These are phyloP conservation scores for Chiua sp. DNA, from an alignment of 1,284 basidiomycete species.

Conservation along the genomic window DNA sequence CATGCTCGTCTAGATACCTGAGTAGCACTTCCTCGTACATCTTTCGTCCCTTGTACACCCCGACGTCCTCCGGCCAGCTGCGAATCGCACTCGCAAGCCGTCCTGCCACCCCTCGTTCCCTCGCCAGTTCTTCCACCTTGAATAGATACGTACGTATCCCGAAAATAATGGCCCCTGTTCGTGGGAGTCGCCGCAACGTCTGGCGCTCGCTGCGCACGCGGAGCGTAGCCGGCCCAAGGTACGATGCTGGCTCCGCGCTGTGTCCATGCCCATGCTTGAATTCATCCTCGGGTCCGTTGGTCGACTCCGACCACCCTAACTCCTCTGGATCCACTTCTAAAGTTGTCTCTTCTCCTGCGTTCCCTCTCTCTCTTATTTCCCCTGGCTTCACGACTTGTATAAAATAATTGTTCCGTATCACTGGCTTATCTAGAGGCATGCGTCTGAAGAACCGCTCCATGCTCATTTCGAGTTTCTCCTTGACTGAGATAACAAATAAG, in stretches of 20 bases:
- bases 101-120: slow-evolving; percentile 69
- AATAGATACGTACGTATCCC: slow-evolving; percentile 76
- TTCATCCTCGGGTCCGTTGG: slow-evolving; percentile 67
- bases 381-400: slow-evolving; percentile 55
- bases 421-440: slow-evolving; percentile 67
- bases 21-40: slow-evolving; percentile 52
- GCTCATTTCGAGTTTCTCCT: slow-evolving; percentile 66
- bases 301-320: slow-evolving; percentile 70
- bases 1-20: slow-evolving; percentile 51
- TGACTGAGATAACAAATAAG: slow-evolving; percentile 48
- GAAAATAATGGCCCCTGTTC: slow-evolving; percentile 72
- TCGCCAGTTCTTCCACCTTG: slow-evolving; percentile 57
- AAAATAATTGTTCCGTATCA: slow-evolving; percentile 74
- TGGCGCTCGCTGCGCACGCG: slow-evolving; percentile 74
- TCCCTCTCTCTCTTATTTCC: slow-evolving; percentile 10
- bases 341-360: slow-evolving; percentile 5
- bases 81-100: slow-evolving; percentile 70
- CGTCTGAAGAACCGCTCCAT: slow-evolving; percentile 73
- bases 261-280: slow-evolving; percentile 46
- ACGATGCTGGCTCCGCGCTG: slow-evolving; percentile 27
- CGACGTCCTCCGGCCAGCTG: slow-evolving; percentile 71
- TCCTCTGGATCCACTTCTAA: slow-evolving; percentile 60
- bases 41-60: slow-evolving; percentile 63
- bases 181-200: slow-evolving; percentile 69
- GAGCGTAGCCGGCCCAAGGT: slow-evolving; percentile 49